Base-by-base conservation (phyloP, 306 rosid species). In the Glycine latifolia region DNA sequence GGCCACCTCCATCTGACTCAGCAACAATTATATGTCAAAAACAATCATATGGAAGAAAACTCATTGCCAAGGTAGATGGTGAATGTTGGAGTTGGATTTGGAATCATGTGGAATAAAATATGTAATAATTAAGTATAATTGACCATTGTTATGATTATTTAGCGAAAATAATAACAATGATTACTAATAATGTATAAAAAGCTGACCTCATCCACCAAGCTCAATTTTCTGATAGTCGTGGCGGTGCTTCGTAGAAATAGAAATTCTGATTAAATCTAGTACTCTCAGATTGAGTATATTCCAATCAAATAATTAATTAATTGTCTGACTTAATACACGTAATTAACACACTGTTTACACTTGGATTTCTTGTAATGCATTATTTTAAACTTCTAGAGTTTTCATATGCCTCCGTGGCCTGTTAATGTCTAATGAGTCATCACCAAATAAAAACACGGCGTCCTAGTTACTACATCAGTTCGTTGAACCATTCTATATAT, bases 11-110 rank as follows among this genome's bases (percentile, higher is more conserved):
- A 15, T 60, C 77, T 16, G 52, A 70, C 69, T 76, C 79, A 41
- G 41, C 79, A 73, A 52, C 11, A 13, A 31, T 71, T 3, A 46
- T 17, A 48, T 39, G 67, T 81, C 7, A 10, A 59, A 46, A 59
- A 15, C 46, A 80, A 71, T 80, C 78, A 33, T 47, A 12, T 15
- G 71, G 50, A 43, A 10, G 53, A 16, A 56, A 46, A 47, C 20
- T 48, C 12, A n/a, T 47, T 11, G 70, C 61, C 3, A 10, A 33
- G 6, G 52, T 14, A 14, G 20, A n/a, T 6, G 3, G 8, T 15
- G 65, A 58, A 37, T 47, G 41, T 16, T 72, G 26, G 48, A 73
- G 33, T 79, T 44, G 15, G 76, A 44, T 33, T 70, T 59, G 63
- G 50, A 59, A 12, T 59, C 71, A 20, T 71, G 6, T 7, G 6